A percentile compares a stretch with the other conserved stretches of the same genome.
phyloP scores from a whole-genome alignment of 1,284 basidiomycete genomes.

The Taiwanofungus camphoratus region DNA sequence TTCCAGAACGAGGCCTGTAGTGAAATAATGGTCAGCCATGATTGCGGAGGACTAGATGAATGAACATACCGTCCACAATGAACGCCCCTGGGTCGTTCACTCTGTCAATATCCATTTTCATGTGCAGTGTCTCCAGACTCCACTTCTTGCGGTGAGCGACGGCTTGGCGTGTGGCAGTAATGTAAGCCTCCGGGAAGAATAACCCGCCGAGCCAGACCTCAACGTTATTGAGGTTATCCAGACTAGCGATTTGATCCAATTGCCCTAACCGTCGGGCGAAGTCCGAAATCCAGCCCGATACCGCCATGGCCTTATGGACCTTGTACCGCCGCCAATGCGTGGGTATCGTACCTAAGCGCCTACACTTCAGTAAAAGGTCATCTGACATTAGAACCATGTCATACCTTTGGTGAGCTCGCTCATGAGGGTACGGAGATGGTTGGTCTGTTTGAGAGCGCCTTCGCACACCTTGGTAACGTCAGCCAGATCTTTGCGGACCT shows the following conservation, averaged over 20 bases:
- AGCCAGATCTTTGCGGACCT: conserved; percentile 74
- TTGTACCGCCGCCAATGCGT: conserved; percentile 87
- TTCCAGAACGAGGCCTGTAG: conserved; percentile 75
- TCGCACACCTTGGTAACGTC: conserved; percentile 83
- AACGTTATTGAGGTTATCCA: conserved; percentile 64
- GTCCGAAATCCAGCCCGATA: conserved; percentile 83
- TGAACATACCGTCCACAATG: conserved; percentile 72
- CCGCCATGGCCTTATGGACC: conserved; percentile 73
- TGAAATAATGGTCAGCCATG: conserved; percentile 1
- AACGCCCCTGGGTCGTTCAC: conserved; percentile 73
- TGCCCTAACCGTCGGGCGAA: conserved; percentile 75
- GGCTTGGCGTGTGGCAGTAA: conserved; percentile 90
- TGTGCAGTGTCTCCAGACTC: conserved; percentile 85
- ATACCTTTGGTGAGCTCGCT: conserved; percentile 84
- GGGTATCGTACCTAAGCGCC: conserved; percentile 71
- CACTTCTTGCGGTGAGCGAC: conserved; percentile 87
- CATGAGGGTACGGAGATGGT: conserved; percentile 85
- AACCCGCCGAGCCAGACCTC: conserved; percentile 88
- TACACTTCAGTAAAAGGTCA: conserved; percentile 7
- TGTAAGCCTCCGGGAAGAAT: conserved; percentile 94
- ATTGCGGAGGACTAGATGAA: conserved; percentile 1
- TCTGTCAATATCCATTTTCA: conserved; percentile 76
- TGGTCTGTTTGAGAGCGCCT: conserved; percentile 89
- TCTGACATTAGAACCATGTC: conserved; percentile 9
- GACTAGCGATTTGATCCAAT: conserved; percentile 67